Evolutionary conservation across 2,329 filamentous ascomycete species (phyloP).

Genomic region (Claviceps paspali): DNA sequence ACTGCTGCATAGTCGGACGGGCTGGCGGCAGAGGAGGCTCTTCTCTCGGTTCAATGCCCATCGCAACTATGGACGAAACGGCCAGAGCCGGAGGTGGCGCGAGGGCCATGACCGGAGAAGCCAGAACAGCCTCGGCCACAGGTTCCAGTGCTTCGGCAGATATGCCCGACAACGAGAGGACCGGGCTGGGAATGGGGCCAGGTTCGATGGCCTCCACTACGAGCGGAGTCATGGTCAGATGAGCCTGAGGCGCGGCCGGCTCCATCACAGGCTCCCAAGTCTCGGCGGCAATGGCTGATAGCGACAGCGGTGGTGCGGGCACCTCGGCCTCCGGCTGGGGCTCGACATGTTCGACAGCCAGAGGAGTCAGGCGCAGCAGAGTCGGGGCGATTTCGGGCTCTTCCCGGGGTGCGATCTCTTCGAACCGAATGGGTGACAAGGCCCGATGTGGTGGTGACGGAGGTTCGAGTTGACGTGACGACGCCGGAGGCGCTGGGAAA

Average conservation of each 20-base stretch:
- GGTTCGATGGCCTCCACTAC: slow-evolving; percentile 16
- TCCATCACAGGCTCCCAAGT: slow-evolving; percentile 18
- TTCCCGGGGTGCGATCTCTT: slow-evolving; percentile 27
- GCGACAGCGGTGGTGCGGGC: slow-evolving; percentile 11
- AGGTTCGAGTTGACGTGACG: slow-evolving; percentile 17
- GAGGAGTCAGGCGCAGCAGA: slow-evolving; percentile 15
- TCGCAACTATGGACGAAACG: slow-evolving; percentile 16
- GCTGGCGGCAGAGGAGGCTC: slow-evolving; percentile 11
- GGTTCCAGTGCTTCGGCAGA: slow-evolving; percentile 13
- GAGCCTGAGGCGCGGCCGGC: slow-evolving; percentile 8
- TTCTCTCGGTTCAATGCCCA: slow-evolving; percentile 20
- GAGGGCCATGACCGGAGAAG: neutral
- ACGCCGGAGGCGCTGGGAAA: slow-evolving; percentile 38
- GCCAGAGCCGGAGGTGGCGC: slow-evolving; percentile 10
- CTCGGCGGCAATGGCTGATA: slow-evolving; percentile 18
- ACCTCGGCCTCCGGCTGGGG: slow-evolving; percentile 13
- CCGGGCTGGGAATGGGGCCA: neutral
- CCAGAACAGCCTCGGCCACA: slow-evolving; percentile 11
- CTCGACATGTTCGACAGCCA: slow-evolving; percentile 17
- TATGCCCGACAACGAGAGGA: slow-evolving; percentile 14
- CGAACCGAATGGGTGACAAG: slow-evolving; percentile 28
- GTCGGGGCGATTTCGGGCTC: slow-evolving; percentile 18
- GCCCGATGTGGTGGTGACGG: slow-evolving; percentile 21
- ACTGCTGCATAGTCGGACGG: slow-evolving; percentile 17
- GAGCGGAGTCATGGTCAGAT: slow-evolving; percentile 17